phyloP scores from a whole-genome alignment of 148 eudicot genomes.

The Camellia japonica region DNA sequence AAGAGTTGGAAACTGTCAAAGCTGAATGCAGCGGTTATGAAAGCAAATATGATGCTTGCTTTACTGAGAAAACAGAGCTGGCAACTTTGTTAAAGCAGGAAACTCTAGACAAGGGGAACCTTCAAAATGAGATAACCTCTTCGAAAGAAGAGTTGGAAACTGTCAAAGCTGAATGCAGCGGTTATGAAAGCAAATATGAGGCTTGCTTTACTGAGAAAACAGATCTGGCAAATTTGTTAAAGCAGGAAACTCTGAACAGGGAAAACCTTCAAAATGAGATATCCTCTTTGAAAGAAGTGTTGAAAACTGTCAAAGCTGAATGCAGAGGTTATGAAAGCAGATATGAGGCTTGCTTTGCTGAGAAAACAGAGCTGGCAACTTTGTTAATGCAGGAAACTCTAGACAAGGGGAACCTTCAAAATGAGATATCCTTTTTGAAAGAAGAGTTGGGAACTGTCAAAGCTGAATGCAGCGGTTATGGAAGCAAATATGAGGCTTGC shows the following conservation, averaged over 20 bases:
- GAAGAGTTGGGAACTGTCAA: constrained; percentile 48
- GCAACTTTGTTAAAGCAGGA: constrained; percentile 40
- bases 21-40: constrained; percentile 41
- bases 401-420: constrained; percentile 40
- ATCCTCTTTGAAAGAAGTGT: constrained; percentile 47
- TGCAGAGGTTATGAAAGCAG: constrained; percentile 43
- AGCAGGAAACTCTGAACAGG: constrained; percentile 39
- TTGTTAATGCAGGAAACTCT: constrained; percentile 36
- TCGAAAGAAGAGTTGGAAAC: constrained; percentile 50
- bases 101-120: constrained; percentile 33
- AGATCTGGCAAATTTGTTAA: constrained; percentile 43
- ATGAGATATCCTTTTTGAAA: constrained; percentile 40
- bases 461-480: not conserved
- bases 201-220: constrained; percentile 54
- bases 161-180: constrained; percentile 39
- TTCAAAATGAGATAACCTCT: constrained; percentile 39
- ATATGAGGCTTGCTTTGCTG: constrained; percentile 52
- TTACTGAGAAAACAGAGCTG: constrained; percentile 51
- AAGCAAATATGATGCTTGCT: constrained; percentile 53
- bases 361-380: constrained; percentile 49
- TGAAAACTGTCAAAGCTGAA: constrained; percentile 40
- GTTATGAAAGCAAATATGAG: constrained; percentile 49
- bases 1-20: constrained; percentile 44
- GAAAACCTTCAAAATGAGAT: constrained; percentile 39
- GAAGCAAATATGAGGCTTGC: too few species aligned